Base-by-base conservation (phyloP, 2,329 filamentous ascomycete genomes). In the Madurella mycetomatis region DNA sequence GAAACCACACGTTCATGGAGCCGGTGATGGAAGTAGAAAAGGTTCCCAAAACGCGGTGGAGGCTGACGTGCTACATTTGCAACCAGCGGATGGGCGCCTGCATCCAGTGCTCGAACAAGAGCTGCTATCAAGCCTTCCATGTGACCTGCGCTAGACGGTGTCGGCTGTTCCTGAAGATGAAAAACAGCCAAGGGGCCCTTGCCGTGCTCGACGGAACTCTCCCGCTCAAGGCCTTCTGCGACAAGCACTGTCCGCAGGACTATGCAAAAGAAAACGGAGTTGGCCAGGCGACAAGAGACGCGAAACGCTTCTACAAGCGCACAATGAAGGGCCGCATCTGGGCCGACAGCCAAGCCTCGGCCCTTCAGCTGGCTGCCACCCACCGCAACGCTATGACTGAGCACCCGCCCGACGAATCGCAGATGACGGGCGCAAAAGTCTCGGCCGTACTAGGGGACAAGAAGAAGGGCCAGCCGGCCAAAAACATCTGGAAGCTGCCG, bases 1-100 rank as follows among this genome's bases (percentile, higher is more conserved):
- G 92, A 13, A 99, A 99, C 66, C 88, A 90, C 58, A 96, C 92
- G 8, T 94, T 97, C 68, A 96, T 97, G 90, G 94, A 99, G 67
- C 94, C 94, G 0, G 91, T 99, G 48, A 95, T 94, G 78, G 94
- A 97, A 63, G 90, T 99, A 37, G 94, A 99, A 69, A 96, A 96
- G 71, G 92, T 99, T 2, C 94, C 94, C 1, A 94, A 91, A 68
- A 92, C 86, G 57, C 83, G 94, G 58, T 99, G 94, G 94, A 95
- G 89, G 69, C 76, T 96, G 66, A 86, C 83, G 41, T 99, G 94
- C 73, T 99, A 99, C 70, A 95, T 99, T 54, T 99, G 94, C 73
- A 87, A 91, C 61, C 94, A 99, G 72, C 88, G 86, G 64, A 99
- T 99, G 94, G 94, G 94, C 18, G 92, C 94, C 41, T 97, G 92